Base-by-base conservation (phyloP, 2,329 filamentous ascomycete species). In the Shiraia sp. region DNA sequence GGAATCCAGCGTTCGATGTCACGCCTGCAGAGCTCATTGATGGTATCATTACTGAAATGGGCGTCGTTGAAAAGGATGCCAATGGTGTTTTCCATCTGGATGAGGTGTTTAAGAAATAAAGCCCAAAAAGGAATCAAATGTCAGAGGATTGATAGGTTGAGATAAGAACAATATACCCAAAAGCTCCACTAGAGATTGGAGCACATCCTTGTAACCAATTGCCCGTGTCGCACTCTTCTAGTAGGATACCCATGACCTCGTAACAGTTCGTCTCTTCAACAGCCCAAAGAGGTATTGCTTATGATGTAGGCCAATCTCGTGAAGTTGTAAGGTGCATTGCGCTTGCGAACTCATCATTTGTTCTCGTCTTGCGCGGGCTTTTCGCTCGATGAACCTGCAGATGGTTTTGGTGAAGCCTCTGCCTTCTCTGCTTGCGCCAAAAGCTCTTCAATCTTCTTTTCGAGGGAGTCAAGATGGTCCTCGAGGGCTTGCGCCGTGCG, bases 1-100 rank as follows among this genome's bases (percentile, higher is more conserved):
- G 93, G 91, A 99, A 99, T 67, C 93, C 93, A 23, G 88, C 90
- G 0, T 99, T 99, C 65, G 93, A 99, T 63, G 88, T 99, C 24
- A 99, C 93, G 8, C 92, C 93, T 0, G 83, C 87, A 26, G 82
- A 83, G 49, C 74, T 96, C 38, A 96, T 99, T 52, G 93, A 99
- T 69, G 90, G 88, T 2, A 87, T 99, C 43, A 88, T 97, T 51
- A 99, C 93, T 0, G 93, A 99, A 72, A 83, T 87, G 57, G 92
- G 92, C 0, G 88, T 90, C 6, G 83, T 95, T 3, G 85, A 90
- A 60, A 95, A 92, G 75, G 82, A 81, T 32, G 66, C 73, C 3
- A 77, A 85, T 43, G 90, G 89, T 1, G 74, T 70, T 15, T 97
- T 96, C 72, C 71, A 82, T 47, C 72, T 82, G 57, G 68, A 71